Conservation (phyloP, 108 stramenopile species). For the Craspedostauros australis region DNA sequence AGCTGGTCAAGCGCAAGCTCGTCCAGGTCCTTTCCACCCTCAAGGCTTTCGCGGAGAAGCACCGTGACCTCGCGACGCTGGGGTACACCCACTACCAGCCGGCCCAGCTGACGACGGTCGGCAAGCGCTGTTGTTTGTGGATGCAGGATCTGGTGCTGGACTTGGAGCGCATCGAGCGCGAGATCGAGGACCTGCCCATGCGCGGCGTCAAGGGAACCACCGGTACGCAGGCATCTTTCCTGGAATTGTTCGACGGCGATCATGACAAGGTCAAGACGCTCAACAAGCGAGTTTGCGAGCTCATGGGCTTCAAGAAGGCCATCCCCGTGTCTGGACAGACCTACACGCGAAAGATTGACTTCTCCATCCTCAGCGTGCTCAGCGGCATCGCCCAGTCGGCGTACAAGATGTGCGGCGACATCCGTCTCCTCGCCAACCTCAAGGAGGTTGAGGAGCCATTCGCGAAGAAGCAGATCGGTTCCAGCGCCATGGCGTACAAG, state of each 20-base stretch:
- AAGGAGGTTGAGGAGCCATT: slow-evolving; percentile 97
- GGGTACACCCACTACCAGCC: slow-evolving; percentile 99
- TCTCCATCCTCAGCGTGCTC: slow-evolving; percentile 77
- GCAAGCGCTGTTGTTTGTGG: slow-evolving; percentile 94
- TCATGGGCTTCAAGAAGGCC: slow-evolving; percentile 91
- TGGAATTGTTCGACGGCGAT: slow-evolving; percentile 98
- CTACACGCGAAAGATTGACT: slow-evolving; percentile 98
- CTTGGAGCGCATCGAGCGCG: slow-evolving; percentile 76
- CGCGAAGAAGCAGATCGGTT: slow-evolving; percentile 94
- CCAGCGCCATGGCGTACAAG: slow-evolving; percentile 98
- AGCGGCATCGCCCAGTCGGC: slow-evolving; percentile 94
- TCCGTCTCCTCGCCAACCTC: slow-evolving; percentile 94
- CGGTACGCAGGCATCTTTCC: slow-evolving; percentile 96
- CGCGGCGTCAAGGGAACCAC: slow-evolving; percentile 99
- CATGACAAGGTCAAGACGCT: slow-evolving; percentile 91
- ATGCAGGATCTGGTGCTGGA: slow-evolving; percentile 95
- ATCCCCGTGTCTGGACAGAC: slow-evolving; percentile 96
- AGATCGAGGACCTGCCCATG: slow-evolving; percentile 92
- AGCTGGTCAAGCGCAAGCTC: slow-evolving; percentile 84
- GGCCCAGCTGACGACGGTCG: slow-evolving; percentile 96
- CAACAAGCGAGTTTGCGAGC: slow-evolving; percentile 84
- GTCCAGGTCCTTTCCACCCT: slow-evolving; percentile 79
- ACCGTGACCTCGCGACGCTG: slow-evolving; percentile 88
- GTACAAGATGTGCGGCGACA: slow-evolving; percentile 98
- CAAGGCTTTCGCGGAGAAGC: slow-evolving; percentile 73